Percentiles rank a stretch among this genome's conserved stretches.
phyloP scores from a whole-genome alignment of 139 green algal genomes.

The Chlorella sp. region DNA sequence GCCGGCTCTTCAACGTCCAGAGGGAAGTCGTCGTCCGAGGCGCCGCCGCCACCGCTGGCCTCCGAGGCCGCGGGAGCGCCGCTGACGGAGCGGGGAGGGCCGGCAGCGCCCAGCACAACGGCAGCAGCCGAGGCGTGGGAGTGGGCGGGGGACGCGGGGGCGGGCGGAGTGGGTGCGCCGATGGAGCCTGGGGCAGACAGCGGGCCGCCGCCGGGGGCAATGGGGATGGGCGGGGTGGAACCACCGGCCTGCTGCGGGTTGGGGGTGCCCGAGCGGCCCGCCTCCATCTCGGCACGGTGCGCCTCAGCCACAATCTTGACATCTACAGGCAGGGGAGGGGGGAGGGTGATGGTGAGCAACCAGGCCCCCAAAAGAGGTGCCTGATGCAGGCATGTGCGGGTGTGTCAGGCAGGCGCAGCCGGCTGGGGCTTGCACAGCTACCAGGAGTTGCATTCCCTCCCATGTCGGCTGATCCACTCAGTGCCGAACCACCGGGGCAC shows the following conservation, averaged over 20 bases:
- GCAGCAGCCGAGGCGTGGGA: not conserved
- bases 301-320: slow-evolving; percentile 54
- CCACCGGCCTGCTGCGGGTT: not conserved
- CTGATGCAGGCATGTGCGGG: not conserved
- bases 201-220: not conserved
- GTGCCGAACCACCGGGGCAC: not conserved
- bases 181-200: not conserved
- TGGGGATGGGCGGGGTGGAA: not conserved
- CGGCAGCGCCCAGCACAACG: not conserved
- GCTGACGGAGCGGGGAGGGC: not conserved
- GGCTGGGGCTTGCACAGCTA: no score
- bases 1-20: slow-evolving; percentile 21
- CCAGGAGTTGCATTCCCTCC: not conserved
- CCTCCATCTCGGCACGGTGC: slow-evolving; percentile 46
- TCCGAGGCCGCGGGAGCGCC: not conserved
- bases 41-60: not conserved
- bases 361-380: no score
- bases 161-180: not conserved
- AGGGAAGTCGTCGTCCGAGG: slow-evolving; percentile 18
- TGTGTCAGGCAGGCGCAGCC: no score
- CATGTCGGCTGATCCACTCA: no score
- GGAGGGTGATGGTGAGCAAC: not conserved
- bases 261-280: not conserved
- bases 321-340: slow-evolving; percentile 17
- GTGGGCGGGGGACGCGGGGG: slow-evolving; percentile 1